phyloP scores from a whole-genome alignment of 208 protist genomes.

The Crithidia thermophila region DNA sequence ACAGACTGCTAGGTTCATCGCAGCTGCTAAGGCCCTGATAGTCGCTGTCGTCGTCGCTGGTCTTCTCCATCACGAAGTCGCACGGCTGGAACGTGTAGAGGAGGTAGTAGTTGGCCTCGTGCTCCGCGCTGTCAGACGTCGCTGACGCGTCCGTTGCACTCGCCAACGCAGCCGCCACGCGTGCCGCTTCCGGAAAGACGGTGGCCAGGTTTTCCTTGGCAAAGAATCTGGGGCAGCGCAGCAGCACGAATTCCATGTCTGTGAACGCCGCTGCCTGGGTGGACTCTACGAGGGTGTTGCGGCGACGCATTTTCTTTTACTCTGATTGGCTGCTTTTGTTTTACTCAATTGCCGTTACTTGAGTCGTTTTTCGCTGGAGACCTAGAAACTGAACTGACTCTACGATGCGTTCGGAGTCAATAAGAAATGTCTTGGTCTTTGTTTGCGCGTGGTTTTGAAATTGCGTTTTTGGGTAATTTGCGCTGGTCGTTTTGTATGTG shows the following conservation, averaged over 20 bases:
- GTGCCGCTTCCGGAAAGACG: conserved; percentile 36
- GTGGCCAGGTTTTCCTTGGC: conserved; percentile 40
- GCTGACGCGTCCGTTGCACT: not conserved
- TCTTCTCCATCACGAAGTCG: conserved; percentile 18
- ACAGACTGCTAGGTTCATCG: not conserved
- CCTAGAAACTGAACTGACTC: too few relatives aligned
- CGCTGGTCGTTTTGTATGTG: too few relatives aligned
- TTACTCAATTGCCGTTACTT: too few relatives aligned
- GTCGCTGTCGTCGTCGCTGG: conserved; percentile 5
- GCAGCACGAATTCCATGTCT: conserved; percentile 42
- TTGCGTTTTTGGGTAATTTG: too few relatives aligned
- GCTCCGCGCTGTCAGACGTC: not conserved
- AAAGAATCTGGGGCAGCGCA: conserved; percentile 40
- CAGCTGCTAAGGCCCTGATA: conserved; percentile 18
- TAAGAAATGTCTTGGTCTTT: too few relatives aligned
- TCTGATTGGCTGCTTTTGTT: not conserved
- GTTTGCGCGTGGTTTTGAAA: not conserved
- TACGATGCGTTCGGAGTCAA: too few relatives aligned
- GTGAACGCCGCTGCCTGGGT: conserved; percentile 11
- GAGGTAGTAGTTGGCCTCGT: conserved; percentile 27
- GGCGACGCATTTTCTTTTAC: conserved; percentile 23
- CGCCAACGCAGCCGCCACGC: not conserved
- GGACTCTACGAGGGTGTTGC: conserved; percentile 17
- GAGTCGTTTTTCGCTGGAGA: too few relatives aligned
- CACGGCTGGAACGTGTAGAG: conserved; percentile 53